Evolutionary conservation across 352 stramenopile species (phyloP).

Genomic region (Phytophthora megakarya): DNA sequence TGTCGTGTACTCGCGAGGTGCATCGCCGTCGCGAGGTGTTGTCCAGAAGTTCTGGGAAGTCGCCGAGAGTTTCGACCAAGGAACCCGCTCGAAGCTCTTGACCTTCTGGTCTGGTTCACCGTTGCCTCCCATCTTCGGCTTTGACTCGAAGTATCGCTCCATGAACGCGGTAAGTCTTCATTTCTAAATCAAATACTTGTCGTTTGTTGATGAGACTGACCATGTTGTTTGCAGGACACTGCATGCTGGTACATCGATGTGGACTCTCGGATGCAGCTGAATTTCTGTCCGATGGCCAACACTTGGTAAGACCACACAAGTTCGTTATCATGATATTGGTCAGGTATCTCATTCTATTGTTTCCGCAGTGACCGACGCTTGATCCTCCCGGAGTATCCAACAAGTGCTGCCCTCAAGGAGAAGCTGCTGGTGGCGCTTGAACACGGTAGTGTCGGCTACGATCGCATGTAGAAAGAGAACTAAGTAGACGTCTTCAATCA

Average conservation of each 20-base stretch:
- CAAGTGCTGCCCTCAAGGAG: conserved; percentile 50
- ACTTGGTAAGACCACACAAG: conserved; percentile 56
- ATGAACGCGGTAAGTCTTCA: conserved; percentile 58
- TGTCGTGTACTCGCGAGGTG: conserved; percentile 63
- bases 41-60: conserved; percentile 71
- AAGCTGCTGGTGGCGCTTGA: conserved; percentile 68
- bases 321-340: not conserved
- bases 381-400: conserved; percentile 71
- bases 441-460: conserved; percentile 71
- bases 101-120: conserved; percentile 81
- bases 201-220: conserved; percentile 7
- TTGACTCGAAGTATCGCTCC: conserved; percentile 56
- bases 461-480: conserved; percentile 61
- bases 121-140: conserved; percentile 74
- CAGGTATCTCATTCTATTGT: conserved; percentile 14
- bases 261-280: conserved; percentile 45
- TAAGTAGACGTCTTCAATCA: not conserved
- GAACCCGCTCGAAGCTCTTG: conserved; percentile 56
- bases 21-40: conserved; percentile 46
- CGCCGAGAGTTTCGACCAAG: conserved; percentile 63
- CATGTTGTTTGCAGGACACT: conserved; percentile 46
- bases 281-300: conserved; percentile 71
- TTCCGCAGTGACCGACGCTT: conserved; percentile 70
- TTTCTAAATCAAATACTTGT: too few species aligned
- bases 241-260: conserved; percentile 77